Conservation (phyloP, 148 eudicot species). For the Rhododendron henanense region DNA sequence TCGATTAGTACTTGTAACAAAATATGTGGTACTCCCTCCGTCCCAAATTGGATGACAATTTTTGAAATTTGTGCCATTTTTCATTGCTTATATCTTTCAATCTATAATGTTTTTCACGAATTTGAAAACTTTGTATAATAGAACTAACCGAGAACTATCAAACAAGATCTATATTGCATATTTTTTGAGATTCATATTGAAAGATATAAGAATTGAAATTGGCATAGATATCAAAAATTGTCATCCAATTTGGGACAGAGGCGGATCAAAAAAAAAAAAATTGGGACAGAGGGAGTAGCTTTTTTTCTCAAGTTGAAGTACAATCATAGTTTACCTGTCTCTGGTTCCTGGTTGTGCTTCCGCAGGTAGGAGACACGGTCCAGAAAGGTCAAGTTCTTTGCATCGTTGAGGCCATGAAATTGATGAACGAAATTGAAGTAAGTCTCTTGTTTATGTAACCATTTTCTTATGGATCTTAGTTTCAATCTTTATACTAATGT, state of each 20-base stretch:
- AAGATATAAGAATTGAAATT: too few species aligned
- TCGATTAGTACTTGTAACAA: neutral
- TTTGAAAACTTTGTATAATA: too few species aligned
- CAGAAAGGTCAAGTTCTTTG: constrained; percentile 55
- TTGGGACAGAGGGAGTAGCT: neutral
- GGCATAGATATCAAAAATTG: too few species aligned
- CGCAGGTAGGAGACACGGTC: constrained; percentile 53
- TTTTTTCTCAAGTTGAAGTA: neutral
- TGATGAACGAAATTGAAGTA: constrained; percentile 66
- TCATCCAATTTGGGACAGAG: too few species aligned
- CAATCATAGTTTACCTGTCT: neutral
- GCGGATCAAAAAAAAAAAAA: too few species aligned
- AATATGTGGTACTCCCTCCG: neutral
- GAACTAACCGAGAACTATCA: too few species aligned
- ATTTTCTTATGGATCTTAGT: neutral
- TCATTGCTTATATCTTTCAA: too few species aligned
- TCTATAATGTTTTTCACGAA: too few species aligned
- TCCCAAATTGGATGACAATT: too few species aligned
- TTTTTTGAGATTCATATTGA: too few species aligned
- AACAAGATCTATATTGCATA: too few species aligned
- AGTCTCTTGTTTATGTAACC: constrained; percentile 14
- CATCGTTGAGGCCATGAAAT: constrained; percentile 59
- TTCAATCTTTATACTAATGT: neutral
- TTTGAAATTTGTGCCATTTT: too few species aligned
- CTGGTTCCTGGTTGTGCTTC: constrained; percentile 11